These are phyloP conservation scores for Suillus bovinus DNA, from an alignment of 768 basidiomycete species.

Conservation along the genomic window DNA sequence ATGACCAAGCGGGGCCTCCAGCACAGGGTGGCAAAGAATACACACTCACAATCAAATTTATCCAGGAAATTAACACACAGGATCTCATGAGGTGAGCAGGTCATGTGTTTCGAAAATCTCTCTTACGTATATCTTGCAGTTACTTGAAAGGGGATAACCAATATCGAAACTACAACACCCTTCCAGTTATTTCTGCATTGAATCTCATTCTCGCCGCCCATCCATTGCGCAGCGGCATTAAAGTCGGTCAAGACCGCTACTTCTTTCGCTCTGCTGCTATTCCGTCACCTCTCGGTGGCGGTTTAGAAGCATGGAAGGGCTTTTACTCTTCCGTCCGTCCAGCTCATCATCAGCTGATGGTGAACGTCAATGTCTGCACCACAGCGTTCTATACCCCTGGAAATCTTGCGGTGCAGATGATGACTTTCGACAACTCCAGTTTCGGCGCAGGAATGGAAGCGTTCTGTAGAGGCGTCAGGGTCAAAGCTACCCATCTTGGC, in stretches of 20 bases:
- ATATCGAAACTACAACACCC: slow-evolving; percentile 43
- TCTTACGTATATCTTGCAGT: slow-evolving; percentile 30
- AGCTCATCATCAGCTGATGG: slow-evolving; percentile 48
- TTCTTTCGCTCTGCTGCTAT: slow-evolving; percentile 44
- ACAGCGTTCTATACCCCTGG: slow-evolving; percentile 46
- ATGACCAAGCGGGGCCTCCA: slow-evolving; percentile 40
- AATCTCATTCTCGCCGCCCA: slow-evolving; percentile 49
- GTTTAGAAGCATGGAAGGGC: slow-evolving; percentile 60
- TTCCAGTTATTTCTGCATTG: slow-evolving; percentile 49
- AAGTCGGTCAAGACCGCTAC: slow-evolving; percentile 53
- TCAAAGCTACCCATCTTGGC: slow-evolving; percentile 69
- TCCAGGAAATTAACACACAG: slow-evolving; percentile 44
- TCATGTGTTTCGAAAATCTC: neutral
- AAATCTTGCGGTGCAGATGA: slow-evolving; percentile 45
- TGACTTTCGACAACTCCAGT: slow-evolving; percentile 44
- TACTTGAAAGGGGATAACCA: slow-evolving; percentile 46
- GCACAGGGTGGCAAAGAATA: slow-evolving; percentile 40
- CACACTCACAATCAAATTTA: slow-evolving; percentile 43
- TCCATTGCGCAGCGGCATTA: slow-evolving; percentile 49
- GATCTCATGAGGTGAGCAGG: slow-evolving; percentile 39
- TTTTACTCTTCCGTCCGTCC: slow-evolving; percentile 44
- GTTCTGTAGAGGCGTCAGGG: slow-evolving; percentile 66
- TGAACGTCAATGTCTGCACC: slow-evolving; percentile 54
- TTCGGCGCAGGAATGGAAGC: slow-evolving; percentile 60
- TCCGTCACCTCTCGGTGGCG: slow-evolving; percentile 43